Evolutionary conservation across 257 asterid genomes (phyloP), one percentile per base, ranked within the genome.

Genomic region (Scutellaria galericulata): DNA sequence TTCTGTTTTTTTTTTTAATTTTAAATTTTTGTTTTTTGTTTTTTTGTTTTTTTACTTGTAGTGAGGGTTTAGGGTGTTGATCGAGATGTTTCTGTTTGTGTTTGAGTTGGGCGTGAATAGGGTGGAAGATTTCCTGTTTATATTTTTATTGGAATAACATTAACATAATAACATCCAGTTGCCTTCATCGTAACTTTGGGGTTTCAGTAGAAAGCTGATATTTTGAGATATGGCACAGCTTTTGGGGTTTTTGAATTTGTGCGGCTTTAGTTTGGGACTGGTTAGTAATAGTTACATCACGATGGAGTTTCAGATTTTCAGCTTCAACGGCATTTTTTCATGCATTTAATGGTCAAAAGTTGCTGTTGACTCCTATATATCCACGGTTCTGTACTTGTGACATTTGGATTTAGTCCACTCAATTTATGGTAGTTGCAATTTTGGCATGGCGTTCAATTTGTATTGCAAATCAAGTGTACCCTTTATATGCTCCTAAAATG

Each of bases 81-180:
- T 47, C 71, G 57, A 10, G 81, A 53, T 56, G 45, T 24, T 45
- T 71, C 14, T 18, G 45, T 13, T 10, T 27, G 66, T 53, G 40
- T 24, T 68, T 60, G 66, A 74, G 63, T 47, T 78, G 76, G 77
- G 52, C 72, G 68, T 10, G 67, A 62, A 39, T 66, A 74, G 56
- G 40, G 24, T 9, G 47, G 11, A 39, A 14, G 51, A 27, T 67
- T 48, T 62, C 14, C 12, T 27, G 54, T 65, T 53, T 70, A 22
- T 39, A 37, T 68, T 39, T 3, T 14, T 27, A 6, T 63, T 45
- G 50, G 66, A 42, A 24, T 64, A 22, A 47, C 48, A 63, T 64
- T 72, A 59, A 7, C 71, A 60, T 64, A 63, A 57, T 72, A 59
- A 7, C 71, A 60, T 64, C 68, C 71, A 40, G 71, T 72, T 71